These are phyloP conservation scores for Botryotinia calthae DNA, from an alignment of 2,329 filamentous ascomycete species.

Conservation along the genomic window DNA sequence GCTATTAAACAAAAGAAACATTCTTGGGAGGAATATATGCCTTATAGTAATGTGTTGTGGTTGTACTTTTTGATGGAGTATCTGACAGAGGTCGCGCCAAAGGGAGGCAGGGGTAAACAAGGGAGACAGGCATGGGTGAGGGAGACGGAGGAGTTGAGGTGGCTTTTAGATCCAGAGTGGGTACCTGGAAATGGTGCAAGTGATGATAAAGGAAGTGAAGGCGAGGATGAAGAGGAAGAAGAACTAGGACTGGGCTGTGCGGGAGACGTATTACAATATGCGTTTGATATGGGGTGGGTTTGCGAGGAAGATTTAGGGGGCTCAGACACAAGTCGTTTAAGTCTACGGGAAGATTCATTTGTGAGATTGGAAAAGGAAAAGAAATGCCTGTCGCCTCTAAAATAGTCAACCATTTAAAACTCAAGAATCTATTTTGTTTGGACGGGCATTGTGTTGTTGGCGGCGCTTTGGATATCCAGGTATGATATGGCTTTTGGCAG, in stretches of 20 bases:
- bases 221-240: not conserved
- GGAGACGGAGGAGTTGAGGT: not conserved
- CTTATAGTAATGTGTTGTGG: constrained; percentile 66
- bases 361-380: not conserved
- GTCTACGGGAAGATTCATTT: not conserved
- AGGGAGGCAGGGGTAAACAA: not conserved
- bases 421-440: not conserved
- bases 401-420: not conserved
- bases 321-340: not conserved
- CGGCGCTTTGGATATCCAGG: not conserved
- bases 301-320: constrained; percentile 25
- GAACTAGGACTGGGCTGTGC: constrained; percentile 21
- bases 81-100: constrained; percentile 7
- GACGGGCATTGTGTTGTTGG: not conserved
- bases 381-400: not conserved
- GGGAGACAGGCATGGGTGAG: not conserved
- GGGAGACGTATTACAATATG: constrained; percentile 27
- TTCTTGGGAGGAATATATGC: constrained; percentile 53
- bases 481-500: not conserved
- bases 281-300: constrained; percentile 30
- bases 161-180: constrained; percentile 11
- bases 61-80: constrained; percentile 45
- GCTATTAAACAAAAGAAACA: constrained; percentile 15
- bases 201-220: not conserved
- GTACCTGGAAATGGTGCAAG: not conserved